phyloP scores from a whole-genome alignment of 192 early-diverging fungal species.

The Coemansia sp. region DNA sequence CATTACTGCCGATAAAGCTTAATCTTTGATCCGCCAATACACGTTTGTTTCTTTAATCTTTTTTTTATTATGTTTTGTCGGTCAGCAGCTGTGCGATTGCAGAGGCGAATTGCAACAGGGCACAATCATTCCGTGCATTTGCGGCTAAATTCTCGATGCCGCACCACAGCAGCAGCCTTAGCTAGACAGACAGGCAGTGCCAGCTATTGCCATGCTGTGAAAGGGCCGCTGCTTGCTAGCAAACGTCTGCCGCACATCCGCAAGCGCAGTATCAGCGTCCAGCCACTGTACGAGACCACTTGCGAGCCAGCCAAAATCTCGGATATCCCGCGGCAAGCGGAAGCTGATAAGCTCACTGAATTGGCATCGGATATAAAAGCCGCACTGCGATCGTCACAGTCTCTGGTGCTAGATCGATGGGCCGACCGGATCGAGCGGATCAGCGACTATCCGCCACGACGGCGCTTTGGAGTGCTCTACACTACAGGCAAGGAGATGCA shows the following conservation, averaged over 20 bases:
- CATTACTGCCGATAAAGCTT: conserved; percentile 11
- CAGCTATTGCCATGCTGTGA: too few species aligned
- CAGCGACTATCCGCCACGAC: not conserved
- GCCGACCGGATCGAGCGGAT: conserved; percentile 14
- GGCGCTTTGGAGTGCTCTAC: conserved; percentile 23
- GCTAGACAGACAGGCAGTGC: not conserved
- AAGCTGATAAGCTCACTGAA: conserved; percentile 11
- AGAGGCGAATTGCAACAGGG: not conserved
- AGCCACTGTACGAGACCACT: conserved; percentile 1
- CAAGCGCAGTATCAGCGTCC: conserved; percentile 19
- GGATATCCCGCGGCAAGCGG: conserved; percentile 7
- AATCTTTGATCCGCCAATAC: not conserved
- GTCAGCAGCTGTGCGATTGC: not conserved
- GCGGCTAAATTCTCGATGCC: not conserved
- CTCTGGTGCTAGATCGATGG: conserved; percentile 21
- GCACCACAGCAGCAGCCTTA: not conserved
- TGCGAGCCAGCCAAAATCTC: conserved; percentile 1
- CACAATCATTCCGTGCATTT: not conserved
- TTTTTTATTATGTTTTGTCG: conserved; percentile 6
- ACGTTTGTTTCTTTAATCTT: too few species aligned
- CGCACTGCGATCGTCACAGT: conserved; percentile 5
- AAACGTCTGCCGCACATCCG: not conserved
- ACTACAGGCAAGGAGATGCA: conserved; percentile 6
- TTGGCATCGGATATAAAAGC: conserved; percentile 21
- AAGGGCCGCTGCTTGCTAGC: too few species aligned